Evolutionary conservation across 2,329 filamentous ascomycete species (phyloP).

Genomic region (Apiospora koreana): DNA sequence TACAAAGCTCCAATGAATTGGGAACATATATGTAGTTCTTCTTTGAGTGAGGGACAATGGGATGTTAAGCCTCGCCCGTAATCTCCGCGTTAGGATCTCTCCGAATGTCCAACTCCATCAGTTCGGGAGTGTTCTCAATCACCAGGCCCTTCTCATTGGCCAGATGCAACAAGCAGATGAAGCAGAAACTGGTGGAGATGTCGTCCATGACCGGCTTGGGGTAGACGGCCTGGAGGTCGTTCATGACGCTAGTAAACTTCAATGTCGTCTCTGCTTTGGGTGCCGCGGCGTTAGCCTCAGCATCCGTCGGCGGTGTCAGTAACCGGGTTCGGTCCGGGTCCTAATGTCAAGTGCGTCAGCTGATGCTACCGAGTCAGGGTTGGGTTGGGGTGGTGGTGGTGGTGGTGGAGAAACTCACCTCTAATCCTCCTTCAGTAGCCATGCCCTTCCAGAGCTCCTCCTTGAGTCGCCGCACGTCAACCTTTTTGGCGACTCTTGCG

Average conservation of each 20-base stretch:
- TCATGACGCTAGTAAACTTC: constrained; percentile 91
- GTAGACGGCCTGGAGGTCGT: constrained; percentile 82
- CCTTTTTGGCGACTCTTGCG: constrained; percentile 70
- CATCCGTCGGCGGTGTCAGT: constrained; percentile 27
- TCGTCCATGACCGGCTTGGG: constrained; percentile 84
- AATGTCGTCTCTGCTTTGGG: constrained; percentile 55
- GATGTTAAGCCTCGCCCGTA: constrained; percentile 30
- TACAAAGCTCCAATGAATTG: neutral
- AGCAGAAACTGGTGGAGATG: constrained; percentile 91
- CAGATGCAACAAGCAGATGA: constrained; percentile 88
- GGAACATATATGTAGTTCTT: neutral
- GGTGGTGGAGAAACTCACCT: constrained; percentile 41
- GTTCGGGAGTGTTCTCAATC: constrained; percentile 64
- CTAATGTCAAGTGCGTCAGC: constrained; percentile 17
- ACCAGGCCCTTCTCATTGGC: constrained; percentile 90
- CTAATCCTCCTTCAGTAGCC: constrained; percentile 51
- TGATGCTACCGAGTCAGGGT: neutral
- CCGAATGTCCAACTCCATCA: constrained; percentile 61
- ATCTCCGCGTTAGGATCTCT: constrained; percentile 64
- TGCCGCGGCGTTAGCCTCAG: constrained; percentile 3
- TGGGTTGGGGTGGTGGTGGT: neutral
- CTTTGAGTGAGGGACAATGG: neutral
- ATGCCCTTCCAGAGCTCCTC: constrained; percentile 72
- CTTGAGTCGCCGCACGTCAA: constrained; percentile 68
- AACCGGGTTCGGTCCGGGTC: constrained; percentile 30